phyloP scores from a whole-genome alignment of 306 rosid species.

The Casuarina cunninghamiana region DNA sequence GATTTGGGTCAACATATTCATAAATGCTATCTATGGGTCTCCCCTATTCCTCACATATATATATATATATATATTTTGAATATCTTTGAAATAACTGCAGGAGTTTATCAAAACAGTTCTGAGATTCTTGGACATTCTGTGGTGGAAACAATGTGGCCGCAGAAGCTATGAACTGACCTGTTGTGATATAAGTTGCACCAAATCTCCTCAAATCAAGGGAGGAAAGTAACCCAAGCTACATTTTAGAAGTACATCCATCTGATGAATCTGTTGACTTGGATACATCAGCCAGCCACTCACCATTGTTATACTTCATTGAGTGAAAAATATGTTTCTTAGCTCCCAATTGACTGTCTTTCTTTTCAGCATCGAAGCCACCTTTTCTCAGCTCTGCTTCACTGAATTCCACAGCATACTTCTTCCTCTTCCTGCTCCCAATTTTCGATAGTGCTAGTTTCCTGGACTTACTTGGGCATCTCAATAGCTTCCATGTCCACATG shows the following conservation, averaged over 20 bases:
- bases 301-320: slow-evolving; percentile 29
- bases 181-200: slow-evolving; percentile 89
- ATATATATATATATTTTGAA: slow-evolving; percentile 44
- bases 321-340: no score
- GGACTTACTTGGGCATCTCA: slow-evolving; percentile 36
- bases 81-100: slow-evolving; percentile 70
- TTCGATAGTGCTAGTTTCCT: slow-evolving; percentile 34
- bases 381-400: slow-evolving; percentile 4
- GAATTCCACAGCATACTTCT: slow-evolving; percentile 39
- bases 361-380: no score
- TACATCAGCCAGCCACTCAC: slow-evolving; percentile 83
- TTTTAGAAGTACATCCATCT: slow-evolving; percentile 56
- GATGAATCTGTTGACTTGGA: slow-evolving; percentile 78
- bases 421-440: slow-evolving; percentile 43
- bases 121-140: slow-evolving; percentile 93
- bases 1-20: slow-evolving; percentile 80
- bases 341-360: no score
- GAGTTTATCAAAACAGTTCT: slow-evolving; percentile 93
- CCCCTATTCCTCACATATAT: slow-evolving; percentile 64
- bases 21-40: slow-evolving; percentile 82
- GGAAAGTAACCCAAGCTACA: slow-evolving; percentile 80
- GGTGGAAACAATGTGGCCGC: slow-evolving; percentile 91
- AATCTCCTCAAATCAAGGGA: slow-evolving; percentile 79
- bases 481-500: slow-evolving; percentile 35
- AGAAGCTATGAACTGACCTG: slow-evolving; percentile 97